Percentiles rank a stretch among this genome's conserved stretches.
Conservation (phyloP, 2,329 filamentous ascomycete species). For the Beauveria pseudobassiana region DNA sequence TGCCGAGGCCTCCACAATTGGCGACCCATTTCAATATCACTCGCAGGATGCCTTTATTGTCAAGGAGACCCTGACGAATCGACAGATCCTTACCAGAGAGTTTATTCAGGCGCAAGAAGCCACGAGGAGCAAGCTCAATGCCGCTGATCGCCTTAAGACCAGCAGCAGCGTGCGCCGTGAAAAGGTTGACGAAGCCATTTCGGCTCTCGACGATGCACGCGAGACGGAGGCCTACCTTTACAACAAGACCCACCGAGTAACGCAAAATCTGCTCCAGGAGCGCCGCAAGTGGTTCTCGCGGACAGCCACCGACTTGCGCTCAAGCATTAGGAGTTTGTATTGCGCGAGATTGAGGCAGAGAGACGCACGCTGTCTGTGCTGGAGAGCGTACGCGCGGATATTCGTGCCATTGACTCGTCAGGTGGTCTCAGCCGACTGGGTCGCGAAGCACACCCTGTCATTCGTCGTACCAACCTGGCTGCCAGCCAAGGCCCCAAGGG, state of each 20-base stretch:
- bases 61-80: slow-evolving; percentile 95
- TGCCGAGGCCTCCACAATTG: slow-evolving; percentile 88
- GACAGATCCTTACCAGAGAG: slow-evolving; percentile 91
- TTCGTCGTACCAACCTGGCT: slow-evolving; percentile 67
- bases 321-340: slow-evolving; percentile 86
- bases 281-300: slow-evolving; percentile 85
- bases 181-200: slow-evolving; percentile 97
- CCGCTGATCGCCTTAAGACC: slow-evolving; percentile 81
- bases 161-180: slow-evolving; percentile 82
- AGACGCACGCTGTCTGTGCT: slow-evolving; percentile 83
- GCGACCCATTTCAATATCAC: slow-evolving; percentile 90
- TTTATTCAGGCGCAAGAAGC: slow-evolving; percentile 83
- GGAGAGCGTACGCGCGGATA: slow-evolving; percentile 89
- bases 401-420: slow-evolving; percentile 83
- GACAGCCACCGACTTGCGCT: slow-evolving; percentile 74
- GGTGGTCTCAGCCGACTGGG: slow-evolving; percentile 86
- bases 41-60: slow-evolving; percentile 95
- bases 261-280: slow-evolving; percentile 79
- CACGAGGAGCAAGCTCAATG: slow-evolving; percentile 73
- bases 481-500: slow-evolving; percentile 93
- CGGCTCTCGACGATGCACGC: slow-evolving; percentile 78
- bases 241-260: slow-evolving; percentile 83
- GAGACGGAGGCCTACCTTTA: slow-evolving; percentile 73
- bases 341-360: slow-evolving; percentile 93
- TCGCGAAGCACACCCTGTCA: slow-evolving; percentile 73